These are phyloP conservation scores for Posidonia oceanica DNA, from an alignment of 116 monocot genomes.

Conservation along the genomic window DNA sequence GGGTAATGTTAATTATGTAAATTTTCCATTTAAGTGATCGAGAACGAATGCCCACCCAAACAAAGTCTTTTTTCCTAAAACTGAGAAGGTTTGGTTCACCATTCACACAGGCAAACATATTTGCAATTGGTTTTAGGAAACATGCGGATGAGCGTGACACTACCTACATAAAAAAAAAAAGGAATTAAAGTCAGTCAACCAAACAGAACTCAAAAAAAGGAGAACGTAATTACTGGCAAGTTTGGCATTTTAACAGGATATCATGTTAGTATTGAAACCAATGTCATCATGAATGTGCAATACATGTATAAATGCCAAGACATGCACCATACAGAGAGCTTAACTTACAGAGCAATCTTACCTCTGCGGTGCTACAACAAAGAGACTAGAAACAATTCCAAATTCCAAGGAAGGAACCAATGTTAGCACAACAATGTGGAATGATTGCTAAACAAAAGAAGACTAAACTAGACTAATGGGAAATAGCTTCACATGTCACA, in stretches of 20 bases:
- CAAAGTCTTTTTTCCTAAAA: slow-evolving; percentile 67
- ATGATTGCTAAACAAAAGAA: too few relatives aligned
- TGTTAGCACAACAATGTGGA: too few relatives aligned
- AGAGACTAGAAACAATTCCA: too few relatives aligned
- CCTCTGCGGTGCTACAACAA: too few relatives aligned
- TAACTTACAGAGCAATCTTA: too few relatives aligned
- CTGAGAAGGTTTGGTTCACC: slow-evolving; percentile 75
- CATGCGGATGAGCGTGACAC: slow-evolving; percentile 71
- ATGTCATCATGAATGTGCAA: too few relatives aligned
- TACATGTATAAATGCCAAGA: too few relatives aligned
- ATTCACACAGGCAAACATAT: slow-evolving; percentile 37
- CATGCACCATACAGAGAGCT: too few relatives aligned
- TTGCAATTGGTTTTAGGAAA: slow-evolving; percentile 75
- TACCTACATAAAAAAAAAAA: slow-evolving; percentile 31
- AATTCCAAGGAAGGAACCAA: too few relatives aligned
- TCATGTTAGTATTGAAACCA: too few relatives aligned
- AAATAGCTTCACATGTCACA: too few relatives aligned
- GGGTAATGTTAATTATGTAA: background rate
- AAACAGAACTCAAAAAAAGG: background rate
- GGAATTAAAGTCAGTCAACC: background rate
- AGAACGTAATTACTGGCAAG: background rate
- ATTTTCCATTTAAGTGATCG: background rate
- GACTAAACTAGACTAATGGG: too few relatives aligned
- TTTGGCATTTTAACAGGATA: background rate
- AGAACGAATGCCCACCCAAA: slow-evolving; percentile 58